Base-by-base conservation (phyloP, 176 grass and related monocot genomes). In the Calamus simplicifolius region DNA sequence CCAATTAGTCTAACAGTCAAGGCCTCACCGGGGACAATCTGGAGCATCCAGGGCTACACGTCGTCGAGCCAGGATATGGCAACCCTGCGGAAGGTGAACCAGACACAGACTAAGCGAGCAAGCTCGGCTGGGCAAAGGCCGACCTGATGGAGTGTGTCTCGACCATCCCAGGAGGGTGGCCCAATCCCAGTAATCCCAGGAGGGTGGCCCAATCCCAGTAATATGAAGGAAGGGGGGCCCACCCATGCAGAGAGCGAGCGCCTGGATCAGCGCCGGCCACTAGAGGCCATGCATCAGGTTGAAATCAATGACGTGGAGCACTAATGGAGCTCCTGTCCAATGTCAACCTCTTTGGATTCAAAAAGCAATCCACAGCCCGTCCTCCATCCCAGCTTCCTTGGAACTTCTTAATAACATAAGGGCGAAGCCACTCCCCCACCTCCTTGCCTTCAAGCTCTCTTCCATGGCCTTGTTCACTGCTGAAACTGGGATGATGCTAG, bases 221-320 rank as follows among this genome's bases (percentile, higher is more conserved):
- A 97, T 70, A 59, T 87, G 75, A 49, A 97, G 72, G 57, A 74
- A 80, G 16, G 92, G 92, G 0, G 92, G 84, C 0, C 92, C 92
- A 13, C 92, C 92, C 0, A 87, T 80, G 49, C 87, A 83, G 57
- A 97, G 84, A 0, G 92, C 92, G 7, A 97, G 83, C 0, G 92
- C 87, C 43, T 97, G 92, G 51, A 97, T 90, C 17, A 97, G 59
- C 1, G 92, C 87, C 10, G 92, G 92, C 92, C 92, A 97, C 66
- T 97, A 87, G 4, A 91, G 87, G 6, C 92, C 92, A 35, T 97
- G 86, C 92, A 87, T 87, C 54, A 97, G 72, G 81, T 66, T 91
- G 69, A 97, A 97, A 82, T 97, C 92, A 65, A 97, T 53, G 58
- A 97, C 70, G 72, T 97, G 92, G 14, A 97, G n/a, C n/a, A n/a